Conservation (phyloP, 2,329 filamentous ascomycete genomes). For the Celoporthe dispersa region DNA sequence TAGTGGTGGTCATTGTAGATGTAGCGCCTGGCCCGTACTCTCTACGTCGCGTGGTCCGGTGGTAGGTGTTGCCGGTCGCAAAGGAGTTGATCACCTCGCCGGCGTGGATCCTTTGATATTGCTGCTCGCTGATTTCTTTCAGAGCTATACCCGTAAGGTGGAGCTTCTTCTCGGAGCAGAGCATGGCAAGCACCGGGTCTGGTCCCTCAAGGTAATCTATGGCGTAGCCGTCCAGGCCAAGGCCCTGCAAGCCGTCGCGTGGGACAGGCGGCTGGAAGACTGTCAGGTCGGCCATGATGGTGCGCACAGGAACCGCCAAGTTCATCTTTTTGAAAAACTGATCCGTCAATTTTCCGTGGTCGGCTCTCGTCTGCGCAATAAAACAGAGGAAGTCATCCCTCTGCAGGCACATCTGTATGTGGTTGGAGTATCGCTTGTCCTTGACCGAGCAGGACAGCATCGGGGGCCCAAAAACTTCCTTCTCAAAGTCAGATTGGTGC, state of each 20-base stretch:
- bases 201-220: constrained; percentile 82
- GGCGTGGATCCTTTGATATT: constrained; percentile 68
- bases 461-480: constrained; percentile 79
- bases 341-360: constrained; percentile 74
- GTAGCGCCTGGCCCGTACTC: constrained; percentile 80
- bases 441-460: constrained; percentile 81
- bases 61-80: constrained; percentile 68
- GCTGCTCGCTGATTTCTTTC: constrained; percentile 65
- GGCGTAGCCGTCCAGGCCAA: constrained; percentile 81
- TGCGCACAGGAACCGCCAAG: constrained; percentile 74
- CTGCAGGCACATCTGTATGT: constrained; percentile 57
- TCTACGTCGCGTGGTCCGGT: constrained; percentile 68
- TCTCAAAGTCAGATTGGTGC: constrained; percentile 71
- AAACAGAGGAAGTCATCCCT: constrained; percentile 65
- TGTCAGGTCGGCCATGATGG: constrained; percentile 57
- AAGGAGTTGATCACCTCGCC: constrained; percentile 66
- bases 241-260: constrained; percentile 53
- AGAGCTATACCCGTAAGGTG: constrained; percentile 70
- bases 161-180: constrained; percentile 74
- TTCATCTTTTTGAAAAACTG: constrained; percentile 66
- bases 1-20: constrained; percentile 67
- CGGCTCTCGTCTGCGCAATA: constrained; percentile 74
- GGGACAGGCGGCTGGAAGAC: constrained; percentile 60
- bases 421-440: constrained; percentile 66
- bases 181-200: constrained; percentile 81